Conservation (phyloP, 2,329 filamentous ascomycete species). For the Aspergillus costaricaensis region DNA sequence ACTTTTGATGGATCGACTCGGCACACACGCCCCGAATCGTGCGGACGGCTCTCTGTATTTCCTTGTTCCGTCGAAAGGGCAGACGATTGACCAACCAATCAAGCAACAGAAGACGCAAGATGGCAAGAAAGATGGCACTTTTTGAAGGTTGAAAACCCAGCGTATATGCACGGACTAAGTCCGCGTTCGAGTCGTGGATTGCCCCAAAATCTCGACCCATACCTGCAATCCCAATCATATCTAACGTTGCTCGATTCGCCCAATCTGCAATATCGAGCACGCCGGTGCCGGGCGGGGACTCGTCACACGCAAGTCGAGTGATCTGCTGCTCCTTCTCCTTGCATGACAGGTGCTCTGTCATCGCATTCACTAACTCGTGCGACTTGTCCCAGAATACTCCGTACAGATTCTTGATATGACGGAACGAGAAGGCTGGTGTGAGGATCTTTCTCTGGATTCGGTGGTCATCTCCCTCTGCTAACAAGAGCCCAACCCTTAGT, state of each 20-base stretch:
- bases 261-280: slow-evolving; percentile 3
- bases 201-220: background rate
- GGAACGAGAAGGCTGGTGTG: background rate
- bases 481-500: background rate
- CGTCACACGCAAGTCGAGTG: too few species aligned
- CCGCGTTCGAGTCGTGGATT: background rate
- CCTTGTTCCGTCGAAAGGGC: slow-evolving; percentile 1
- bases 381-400: background rate
- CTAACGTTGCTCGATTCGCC: background rate
- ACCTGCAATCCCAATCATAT: slow-evolving; percentile 9
- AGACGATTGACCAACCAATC: background rate
- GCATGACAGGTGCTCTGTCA: background rate
- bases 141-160: slow-evolving; percentile 2
- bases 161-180: background rate
- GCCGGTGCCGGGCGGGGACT: background rate
- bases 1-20: background rate
- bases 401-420: background rate
- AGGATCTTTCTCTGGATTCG: background rate
- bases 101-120: background rate
- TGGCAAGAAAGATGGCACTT: background rate
- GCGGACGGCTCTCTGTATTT: background rate
- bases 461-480: slow-evolving; percentile 2
- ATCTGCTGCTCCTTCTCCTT: background rate
- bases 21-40: background rate
- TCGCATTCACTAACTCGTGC: background rate